These are phyloP conservation scores for Fusarium musae DNA, from an alignment of 2,329 filamentous ascomycete genomes.

Conservation along the genomic window DNA sequence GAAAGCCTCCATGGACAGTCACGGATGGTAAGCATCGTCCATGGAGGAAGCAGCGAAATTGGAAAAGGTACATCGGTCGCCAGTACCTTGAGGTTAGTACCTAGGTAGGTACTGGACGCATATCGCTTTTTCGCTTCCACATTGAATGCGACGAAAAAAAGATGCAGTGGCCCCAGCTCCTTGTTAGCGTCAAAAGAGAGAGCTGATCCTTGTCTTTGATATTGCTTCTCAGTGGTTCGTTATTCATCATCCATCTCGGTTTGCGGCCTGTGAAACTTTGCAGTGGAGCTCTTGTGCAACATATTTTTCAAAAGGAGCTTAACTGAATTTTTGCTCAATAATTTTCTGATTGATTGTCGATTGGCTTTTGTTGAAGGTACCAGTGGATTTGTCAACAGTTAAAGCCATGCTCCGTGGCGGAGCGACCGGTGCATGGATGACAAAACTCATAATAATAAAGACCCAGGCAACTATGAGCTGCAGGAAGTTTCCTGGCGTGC, in stretches of 20 bases:
- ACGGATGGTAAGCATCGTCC: slow-evolving; percentile 2
- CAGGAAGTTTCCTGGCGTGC: background rate
- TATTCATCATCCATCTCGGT: slow-evolving; percentile 28
- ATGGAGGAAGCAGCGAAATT: background rate
- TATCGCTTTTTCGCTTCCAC: slow-evolving; percentile 8
- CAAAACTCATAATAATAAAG: background rate
- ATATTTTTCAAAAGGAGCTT: background rate
- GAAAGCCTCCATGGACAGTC: slow-evolving; percentile 21
- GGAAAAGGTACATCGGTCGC: slow-evolving; percentile 21
- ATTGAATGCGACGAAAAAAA: slow-evolving; percentile 24
- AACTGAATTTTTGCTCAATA: slow-evolving; percentile 2
- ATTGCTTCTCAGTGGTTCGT: slow-evolving; percentile 14
- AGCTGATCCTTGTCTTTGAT: slow-evolving; percentile 24
- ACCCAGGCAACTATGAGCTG: background rate
- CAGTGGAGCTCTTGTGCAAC: slow-evolving; percentile 24
- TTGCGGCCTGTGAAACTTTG: slow-evolving; percentile 37
- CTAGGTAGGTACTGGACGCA: background rate
- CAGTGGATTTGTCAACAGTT: background rate
- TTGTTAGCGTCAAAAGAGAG: slow-evolving; percentile 12
- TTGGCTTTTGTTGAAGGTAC: background rate
- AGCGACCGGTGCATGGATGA: background rate
- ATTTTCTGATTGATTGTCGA: background rate
- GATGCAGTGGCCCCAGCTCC: slow-evolving; percentile 38
- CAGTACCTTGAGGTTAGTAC: slow-evolving; percentile 13
- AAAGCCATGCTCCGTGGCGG: background rate